Conservation (phyloP, 2,329 filamentous ascomycete species). For the Fusarium floridanum region DNA sequence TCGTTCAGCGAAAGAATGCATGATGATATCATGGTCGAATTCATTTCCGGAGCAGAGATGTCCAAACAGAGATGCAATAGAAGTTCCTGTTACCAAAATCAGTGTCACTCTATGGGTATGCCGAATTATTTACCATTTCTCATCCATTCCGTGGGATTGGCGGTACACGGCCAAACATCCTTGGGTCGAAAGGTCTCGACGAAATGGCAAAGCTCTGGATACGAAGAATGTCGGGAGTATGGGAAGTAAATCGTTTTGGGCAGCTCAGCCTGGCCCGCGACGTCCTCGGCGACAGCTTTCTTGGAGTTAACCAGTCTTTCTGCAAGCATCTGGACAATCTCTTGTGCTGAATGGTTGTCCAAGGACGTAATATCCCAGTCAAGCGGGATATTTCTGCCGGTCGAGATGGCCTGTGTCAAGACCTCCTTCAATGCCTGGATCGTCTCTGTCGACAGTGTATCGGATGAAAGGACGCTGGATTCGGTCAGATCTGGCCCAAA, state of each 20-base stretch:
- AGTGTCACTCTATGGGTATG: not conserved
- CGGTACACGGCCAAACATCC: conserved; percentile 88
- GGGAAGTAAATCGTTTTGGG: conserved; percentile 73
- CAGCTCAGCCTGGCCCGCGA: conserved; percentile 41
- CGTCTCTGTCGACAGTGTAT: conserved; percentile 13
- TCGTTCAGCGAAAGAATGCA: conserved; percentile 56
- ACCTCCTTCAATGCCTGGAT: conserved; percentile 21
- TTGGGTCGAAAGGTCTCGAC: conserved; percentile 76
- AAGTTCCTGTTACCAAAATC: conserved; percentile 56
- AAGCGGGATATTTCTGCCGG: conserved; percentile 46
- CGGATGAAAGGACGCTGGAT: conserved; percentile 36
- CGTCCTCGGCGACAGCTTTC: not conserved
- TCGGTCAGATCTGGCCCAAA: not conserved
- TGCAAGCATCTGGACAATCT: conserved; percentile 19
- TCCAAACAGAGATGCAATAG: conserved; percentile 79
- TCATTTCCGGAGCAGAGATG: conserved; percentile 69
- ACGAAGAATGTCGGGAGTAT: conserved; percentile 91
- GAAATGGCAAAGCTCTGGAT: conserved; percentile 80
- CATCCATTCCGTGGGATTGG: conserved; percentile 73
- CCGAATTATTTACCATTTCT: conserved; percentile 55
- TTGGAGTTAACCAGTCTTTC: conserved; percentile 23
- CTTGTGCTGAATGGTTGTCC: conserved; percentile 26
- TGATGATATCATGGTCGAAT: conserved; percentile 76
- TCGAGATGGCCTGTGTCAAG: conserved; percentile 30
- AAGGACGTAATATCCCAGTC: conserved; percentile 39